Base-by-base conservation (phyloP, 352 stramenopile species). In the Phytopythium delawarense region DNA sequence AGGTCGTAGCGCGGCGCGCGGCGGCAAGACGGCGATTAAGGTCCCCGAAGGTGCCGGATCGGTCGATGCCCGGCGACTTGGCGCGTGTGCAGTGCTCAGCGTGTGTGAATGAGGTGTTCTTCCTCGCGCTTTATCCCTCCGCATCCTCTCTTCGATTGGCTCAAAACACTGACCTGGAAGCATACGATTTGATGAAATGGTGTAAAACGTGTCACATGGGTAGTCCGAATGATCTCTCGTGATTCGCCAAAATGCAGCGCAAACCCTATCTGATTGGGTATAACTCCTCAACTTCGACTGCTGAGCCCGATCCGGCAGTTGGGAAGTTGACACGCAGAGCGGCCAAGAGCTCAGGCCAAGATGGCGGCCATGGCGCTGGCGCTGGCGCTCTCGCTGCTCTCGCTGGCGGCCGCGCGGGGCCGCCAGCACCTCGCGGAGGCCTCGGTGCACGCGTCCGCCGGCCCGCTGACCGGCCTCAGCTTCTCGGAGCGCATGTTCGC, bases 401-500 rank as follows among this genome's bases (percentile, higher is more conserved):
- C 84, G 57, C 61, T 85, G 59, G 54, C 76, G 42, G 35, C 75
- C 5, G 7, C 5, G 7, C 4, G 5, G 65, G 45, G 48, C 51
- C 75, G 21, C 68, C 57, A 4, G 60, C 67, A 48, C 66, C 66
- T 82, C 32, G 78, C 66, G 8, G 64, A 73, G 20, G 73, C 69
- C 30, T 92, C 83, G 50, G 84, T 91, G 51, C 79, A 92, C 67
- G 51, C 76, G 25, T 65, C 89, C 35, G 65, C 81, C 13, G 81
- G 78, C 21, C 77, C 77, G 57, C 73, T 69, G 18, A 88, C 75
- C 0, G 81, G 86, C 39, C 86, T 70, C 58, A 79, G 82, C 49
- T 79, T 89, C 58, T 87, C 77, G 13, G 85, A 96, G 71, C 75
- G 76, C 63, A 91, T 93, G 84, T 96, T 93, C 68, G 84, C 78